Evolutionary conservation across 441 rosid species (phyloP).

Genomic region (Bocquillonia castaneifolia): DNA sequence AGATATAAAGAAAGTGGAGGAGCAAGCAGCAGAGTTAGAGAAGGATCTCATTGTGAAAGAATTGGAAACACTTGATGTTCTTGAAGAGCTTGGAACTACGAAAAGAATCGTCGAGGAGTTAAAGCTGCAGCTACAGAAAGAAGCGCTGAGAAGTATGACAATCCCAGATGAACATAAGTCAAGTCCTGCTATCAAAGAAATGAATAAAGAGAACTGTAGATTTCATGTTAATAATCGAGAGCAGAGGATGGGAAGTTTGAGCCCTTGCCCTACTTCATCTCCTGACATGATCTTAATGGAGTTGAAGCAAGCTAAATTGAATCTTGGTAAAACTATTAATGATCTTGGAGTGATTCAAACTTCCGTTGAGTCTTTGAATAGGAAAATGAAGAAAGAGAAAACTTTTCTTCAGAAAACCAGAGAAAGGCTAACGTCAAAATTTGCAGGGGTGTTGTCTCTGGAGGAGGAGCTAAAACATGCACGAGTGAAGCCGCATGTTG

Average conservation of each 20-base stretch:
- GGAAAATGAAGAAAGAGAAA: constrained; percentile 75
- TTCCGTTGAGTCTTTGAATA: constrained; percentile 69
- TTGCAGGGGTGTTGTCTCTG: constrained; percentile 43
- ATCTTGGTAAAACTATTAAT: constrained; percentile 73
- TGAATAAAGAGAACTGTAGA: constrained; percentile 46
- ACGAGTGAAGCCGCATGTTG: constrained; percentile 32
- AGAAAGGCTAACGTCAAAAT: constrained; percentile 53
- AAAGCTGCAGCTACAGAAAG: constrained; percentile 77
- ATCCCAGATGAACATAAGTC: constrained; percentile 39
- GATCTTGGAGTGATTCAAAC: constrained; percentile 73
- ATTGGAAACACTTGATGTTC: constrained; percentile 76
- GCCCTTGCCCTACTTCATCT: constrained; percentile 50
- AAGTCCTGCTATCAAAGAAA: constrained; percentile 52
- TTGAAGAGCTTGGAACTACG: constrained; percentile 83
- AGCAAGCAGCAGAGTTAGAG: constrained; percentile 79
- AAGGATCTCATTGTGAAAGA: constrained; percentile 90
- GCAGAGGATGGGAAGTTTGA: constrained; percentile 27
- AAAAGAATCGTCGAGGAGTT: constrained; percentile 79
- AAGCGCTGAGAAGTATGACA: constrained; percentile 60
- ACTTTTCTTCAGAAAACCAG: constrained; percentile 55
- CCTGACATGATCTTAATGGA: constrained; percentile 76
- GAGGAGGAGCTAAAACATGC: constrained; percentile 53
- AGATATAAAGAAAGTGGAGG: constrained; percentile 83
- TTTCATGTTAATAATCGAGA: constrained; percentile 22
- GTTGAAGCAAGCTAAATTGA: constrained; percentile 74